Evolutionary conservation across 352 stramenopile genomes (phyloP).

Genomic region (Phytophthora hibernalis): DNA sequence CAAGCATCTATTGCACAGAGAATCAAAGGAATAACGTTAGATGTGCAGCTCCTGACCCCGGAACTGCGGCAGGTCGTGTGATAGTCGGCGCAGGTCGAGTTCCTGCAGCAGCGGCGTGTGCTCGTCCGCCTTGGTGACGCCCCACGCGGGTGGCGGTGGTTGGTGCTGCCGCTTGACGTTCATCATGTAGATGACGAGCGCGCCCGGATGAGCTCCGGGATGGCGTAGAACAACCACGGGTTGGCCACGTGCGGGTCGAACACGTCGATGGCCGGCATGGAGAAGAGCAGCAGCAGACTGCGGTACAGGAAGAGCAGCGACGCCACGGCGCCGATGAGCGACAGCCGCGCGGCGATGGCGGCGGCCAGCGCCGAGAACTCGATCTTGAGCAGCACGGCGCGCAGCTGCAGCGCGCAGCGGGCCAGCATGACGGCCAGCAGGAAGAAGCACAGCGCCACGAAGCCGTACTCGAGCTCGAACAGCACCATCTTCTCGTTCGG

Average conservation of each 20-base stretch:
- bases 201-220: constrained; percentile 73
- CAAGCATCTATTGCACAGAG: constrained; percentile 31
- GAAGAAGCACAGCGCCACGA: constrained; percentile 82
- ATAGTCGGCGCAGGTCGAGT: constrained; percentile 38
- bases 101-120: constrained; percentile 59
- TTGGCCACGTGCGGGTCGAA: constrained; percentile 78
- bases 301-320: constrained; percentile 69
- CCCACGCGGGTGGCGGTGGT: constrained; percentile 18
- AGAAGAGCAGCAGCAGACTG: constrained; percentile 68
- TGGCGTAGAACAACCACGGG: constrained; percentile 80
- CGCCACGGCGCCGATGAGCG: constrained; percentile 61
- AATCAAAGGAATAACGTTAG: constrained; percentile 35
- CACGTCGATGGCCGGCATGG: constrained; percentile 71
- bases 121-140: constrained; percentile 45
- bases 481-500: constrained; percentile 59
- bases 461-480: constrained; percentile 76
- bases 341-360: constrained; percentile 60
- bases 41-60: constrained; percentile 66
- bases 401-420: constrained; percentile 56
- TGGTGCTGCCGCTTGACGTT: constrained; percentile 60
- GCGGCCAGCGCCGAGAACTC: constrained; percentile 74
- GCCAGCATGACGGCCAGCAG: constrained; percentile 74
- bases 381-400: constrained; percentile 69
- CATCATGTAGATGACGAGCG: constrained; percentile 85
- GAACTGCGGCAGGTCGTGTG: constrained; percentile 58